These are phyloP conservation scores for Dryas alaskensis DNA, from an alignment of 306 rosid species.

Conservation along the genomic window DNA sequence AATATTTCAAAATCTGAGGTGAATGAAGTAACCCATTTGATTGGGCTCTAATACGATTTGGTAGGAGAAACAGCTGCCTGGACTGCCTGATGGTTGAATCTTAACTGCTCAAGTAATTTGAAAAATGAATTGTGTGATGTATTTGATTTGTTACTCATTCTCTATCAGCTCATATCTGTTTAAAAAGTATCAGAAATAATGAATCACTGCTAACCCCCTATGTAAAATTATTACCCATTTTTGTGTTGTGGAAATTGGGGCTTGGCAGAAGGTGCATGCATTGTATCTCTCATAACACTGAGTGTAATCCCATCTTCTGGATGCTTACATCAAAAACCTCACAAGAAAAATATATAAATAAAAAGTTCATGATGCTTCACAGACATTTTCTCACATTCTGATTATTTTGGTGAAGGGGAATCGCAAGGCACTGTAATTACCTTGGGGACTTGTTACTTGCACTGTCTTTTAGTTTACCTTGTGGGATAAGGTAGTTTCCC, in stretches of 20 bases:
- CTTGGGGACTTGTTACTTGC: slow-evolving; percentile 95
- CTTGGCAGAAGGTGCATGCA: not conserved
- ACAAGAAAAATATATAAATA: not conserved
- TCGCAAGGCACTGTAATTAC: slow-evolving; percentile 93
- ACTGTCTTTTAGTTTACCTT: slow-evolving; percentile 88
- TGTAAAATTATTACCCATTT: not conserved
- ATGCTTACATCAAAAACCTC: not conserved
- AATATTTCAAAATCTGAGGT: not conserved
- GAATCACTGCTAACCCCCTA: not conserved
- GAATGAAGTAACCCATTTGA: not conserved
- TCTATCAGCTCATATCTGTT: not conserved
- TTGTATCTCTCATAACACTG: not conserved
- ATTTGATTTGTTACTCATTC: not conserved
- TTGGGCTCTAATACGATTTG: not conserved
- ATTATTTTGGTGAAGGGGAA: slow-evolving; percentile 60
- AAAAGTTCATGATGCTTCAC: slow-evolving; percentile 25
- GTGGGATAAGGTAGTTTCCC: slow-evolving; percentile 75
- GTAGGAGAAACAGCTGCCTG: slow-evolving; percentile 1
- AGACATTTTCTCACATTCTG: slow-evolving; percentile 15
- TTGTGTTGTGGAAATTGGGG: not conserved
- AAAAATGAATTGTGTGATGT: not conserved
- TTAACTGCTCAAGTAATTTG: not conserved
- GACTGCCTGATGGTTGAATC: not conserved
- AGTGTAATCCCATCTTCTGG: not conserved
- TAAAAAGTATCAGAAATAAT: not conserved